phyloP scores from a whole-genome alignment of 2,329 filamentous ascomycete species.

The Zymoseptoria passerinii region DNA sequence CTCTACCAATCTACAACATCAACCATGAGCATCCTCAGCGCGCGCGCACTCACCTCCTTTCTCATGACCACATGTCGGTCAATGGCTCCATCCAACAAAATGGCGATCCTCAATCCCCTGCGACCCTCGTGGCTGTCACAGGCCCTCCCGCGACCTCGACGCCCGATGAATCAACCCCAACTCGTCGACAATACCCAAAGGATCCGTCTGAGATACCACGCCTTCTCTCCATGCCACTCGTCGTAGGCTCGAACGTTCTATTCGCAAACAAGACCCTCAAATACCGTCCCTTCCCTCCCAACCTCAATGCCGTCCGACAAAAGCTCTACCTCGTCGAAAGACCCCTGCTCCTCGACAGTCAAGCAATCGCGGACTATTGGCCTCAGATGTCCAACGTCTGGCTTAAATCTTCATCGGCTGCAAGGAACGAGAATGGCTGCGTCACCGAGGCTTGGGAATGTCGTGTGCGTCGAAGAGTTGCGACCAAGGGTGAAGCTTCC shows the following conservation, averaged over 20 bases:
- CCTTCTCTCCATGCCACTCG: conserved; percentile 12
- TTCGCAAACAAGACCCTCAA: conserved; percentile 19
- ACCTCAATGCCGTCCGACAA: conserved; percentile 15
- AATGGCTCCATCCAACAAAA: not conserved
- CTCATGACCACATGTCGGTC: not conserved
- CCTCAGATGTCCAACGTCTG: conserved; percentile 21
- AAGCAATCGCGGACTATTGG: conserved; percentile 21
- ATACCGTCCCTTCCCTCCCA: conserved; percentile 16
- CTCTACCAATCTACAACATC: not conserved
- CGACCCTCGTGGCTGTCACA: not conserved
- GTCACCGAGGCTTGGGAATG: conserved; percentile 18
- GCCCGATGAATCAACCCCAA: not conserved
- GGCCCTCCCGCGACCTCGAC: not conserved
- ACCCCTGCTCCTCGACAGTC: conserved; percentile 16
- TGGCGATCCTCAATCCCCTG: not conserved
- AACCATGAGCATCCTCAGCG: not conserved
- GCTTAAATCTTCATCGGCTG: conserved; percentile 7
- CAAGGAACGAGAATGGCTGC: conserved; percentile 8
- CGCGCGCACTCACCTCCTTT: not conserved
- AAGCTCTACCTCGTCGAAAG: conserved; percentile 18
- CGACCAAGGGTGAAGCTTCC: conserved; percentile 1
- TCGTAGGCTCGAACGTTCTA: conserved; percentile 16
- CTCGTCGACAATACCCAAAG: not conserved
- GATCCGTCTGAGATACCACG: not conserved
- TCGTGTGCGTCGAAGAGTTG: conserved; percentile 12